Evolutionary conservation across 192 early-diverging fungal genomes (phyloP), one percentile per base, ranked within the genome.

Genomic region (Mortierella claussenii): DNA sequence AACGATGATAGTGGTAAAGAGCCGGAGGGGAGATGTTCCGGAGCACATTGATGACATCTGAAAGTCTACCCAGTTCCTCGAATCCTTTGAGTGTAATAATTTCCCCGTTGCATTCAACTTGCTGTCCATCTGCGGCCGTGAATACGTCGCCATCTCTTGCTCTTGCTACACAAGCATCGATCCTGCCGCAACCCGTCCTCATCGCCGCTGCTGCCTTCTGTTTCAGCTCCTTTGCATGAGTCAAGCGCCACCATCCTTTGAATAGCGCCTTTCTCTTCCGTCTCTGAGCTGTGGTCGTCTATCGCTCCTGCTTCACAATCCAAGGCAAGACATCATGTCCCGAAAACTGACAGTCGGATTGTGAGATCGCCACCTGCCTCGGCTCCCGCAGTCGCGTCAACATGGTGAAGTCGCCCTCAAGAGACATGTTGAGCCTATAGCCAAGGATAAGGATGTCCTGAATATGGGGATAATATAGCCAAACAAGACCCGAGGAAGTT

Each of bases 311-410:
- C 34, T 68, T 68, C 37, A 46, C 46, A 13, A 60, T 32, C 66
- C 66, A 68, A 4, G 66, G 66, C 36, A 68, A 27, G 20, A 68
- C 51, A 30, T 68, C 66, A 13, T 48, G 34, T 31, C 43, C 49
- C 30, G 12, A 40, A 31, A 68, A 60, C 9, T 60, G 46, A n/a
- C 47, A 53, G 27, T 57, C 55, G 18, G 18, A 60, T 24, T 60
- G 66, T 4, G 47, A 51, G 12, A 68, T 60, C 1, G 66, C 28
- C 0, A 68, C 17, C 32, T 37, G 28, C 37, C 53, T 59, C 28
- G 60, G 30, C 13, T 44, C 37, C 20, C 31, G 46, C 17, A 68
- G 32, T 23, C 56, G 24, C 3, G 66, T 68, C 55, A 68, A 46
- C 44, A 68, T 15, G 17, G 28, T 28, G 24, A 68, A 68, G 0